Evolutionary conservation across 179 eudicot species (phyloP).

Genomic region (Monotropa hypopitys): DNA sequence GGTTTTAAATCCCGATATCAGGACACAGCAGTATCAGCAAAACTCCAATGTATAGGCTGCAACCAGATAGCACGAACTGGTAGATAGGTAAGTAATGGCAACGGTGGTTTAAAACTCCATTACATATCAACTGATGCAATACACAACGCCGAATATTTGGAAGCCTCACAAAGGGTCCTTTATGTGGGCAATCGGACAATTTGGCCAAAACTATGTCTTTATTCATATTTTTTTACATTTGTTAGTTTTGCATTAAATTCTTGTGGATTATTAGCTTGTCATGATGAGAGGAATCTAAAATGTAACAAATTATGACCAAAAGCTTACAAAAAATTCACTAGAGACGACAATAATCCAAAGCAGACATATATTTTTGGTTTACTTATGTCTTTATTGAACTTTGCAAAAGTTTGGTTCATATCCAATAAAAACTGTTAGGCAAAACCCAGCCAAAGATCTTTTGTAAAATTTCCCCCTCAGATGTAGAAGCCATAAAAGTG

Average conservation of each 20-base stretch:
- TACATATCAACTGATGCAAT: neutral
- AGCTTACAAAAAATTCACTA: too few relatives aligned
- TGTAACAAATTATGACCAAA: too few relatives aligned
- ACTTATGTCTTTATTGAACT: too few relatives aligned
- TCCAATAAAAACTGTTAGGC: too few relatives aligned
- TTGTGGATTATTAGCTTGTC: too few relatives aligned
- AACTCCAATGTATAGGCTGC: neutral
- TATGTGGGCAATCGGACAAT: neutral
- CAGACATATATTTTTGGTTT: too few relatives aligned
- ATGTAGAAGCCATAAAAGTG: neutral
- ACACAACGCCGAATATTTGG: neutral
- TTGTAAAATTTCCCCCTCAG: neutral
- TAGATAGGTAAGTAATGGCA: neutral
- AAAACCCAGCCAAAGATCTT: neutral
- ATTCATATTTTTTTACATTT: too few relatives aligned
- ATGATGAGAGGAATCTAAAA: too few relatives aligned
- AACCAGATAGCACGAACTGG: neutral
- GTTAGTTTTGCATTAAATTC: too few relatives aligned
- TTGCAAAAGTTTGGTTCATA: too few relatives aligned
- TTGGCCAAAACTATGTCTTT: too few relatives aligned
- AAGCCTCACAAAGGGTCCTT: neutral
- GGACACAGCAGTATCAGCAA: neutral
- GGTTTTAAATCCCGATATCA: neutral
- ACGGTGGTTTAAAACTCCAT: neutral
- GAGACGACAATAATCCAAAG: too few relatives aligned